Percentiles rank a stretch among this genome's conserved stretches.
phyloP scores from a whole-genome alignment of 148 eudicot species.

The Cornus suecica region DNA sequence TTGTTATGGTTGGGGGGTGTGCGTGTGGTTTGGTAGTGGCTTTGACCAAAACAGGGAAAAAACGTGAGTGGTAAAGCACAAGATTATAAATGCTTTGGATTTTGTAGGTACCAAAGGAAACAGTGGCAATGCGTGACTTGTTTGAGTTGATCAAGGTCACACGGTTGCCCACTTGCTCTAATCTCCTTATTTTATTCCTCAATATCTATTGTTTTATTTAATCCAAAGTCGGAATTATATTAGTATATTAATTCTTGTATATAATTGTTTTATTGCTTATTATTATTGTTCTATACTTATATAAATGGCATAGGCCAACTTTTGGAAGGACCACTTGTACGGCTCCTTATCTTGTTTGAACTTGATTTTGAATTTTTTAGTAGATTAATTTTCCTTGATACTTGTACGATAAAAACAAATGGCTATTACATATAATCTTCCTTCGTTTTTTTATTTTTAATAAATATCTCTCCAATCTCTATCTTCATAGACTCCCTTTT shows the following conservation, averaged over 20 bases:
- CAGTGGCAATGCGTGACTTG: conserved; percentile 12
- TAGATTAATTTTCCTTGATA: too few relatives aligned
- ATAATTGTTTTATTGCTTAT: too few relatives aligned
- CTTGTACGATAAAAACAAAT: too few relatives aligned
- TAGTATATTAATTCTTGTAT: too few relatives aligned
- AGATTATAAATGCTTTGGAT: background rate
- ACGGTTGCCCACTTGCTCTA: conserved; percentile 20
- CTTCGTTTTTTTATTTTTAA: background rate
- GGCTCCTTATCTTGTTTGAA: background rate
- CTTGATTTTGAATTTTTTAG: background rate
- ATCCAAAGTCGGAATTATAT: background rate
- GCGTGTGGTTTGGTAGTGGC: background rate
- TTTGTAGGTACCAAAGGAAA: background rate
- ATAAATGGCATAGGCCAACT: background rate
- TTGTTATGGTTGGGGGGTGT: background rate
- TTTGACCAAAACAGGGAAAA: conserved; percentile 11
- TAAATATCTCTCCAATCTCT: too few relatives aligned
- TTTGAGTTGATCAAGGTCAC: conserved; percentile 22
- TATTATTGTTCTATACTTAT: background rate
- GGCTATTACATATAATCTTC: too few relatives aligned
- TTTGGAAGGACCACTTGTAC: background rate
- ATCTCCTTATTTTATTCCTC: background rate
- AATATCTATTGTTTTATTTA: background rate
- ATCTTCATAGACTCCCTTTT: too few relatives aligned
- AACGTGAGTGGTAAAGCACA: background rate